These are phyloP conservation scores for Solanum virginianum DNA, from an alignment of 257 asterid genomes.

Conservation along the genomic window DNA sequence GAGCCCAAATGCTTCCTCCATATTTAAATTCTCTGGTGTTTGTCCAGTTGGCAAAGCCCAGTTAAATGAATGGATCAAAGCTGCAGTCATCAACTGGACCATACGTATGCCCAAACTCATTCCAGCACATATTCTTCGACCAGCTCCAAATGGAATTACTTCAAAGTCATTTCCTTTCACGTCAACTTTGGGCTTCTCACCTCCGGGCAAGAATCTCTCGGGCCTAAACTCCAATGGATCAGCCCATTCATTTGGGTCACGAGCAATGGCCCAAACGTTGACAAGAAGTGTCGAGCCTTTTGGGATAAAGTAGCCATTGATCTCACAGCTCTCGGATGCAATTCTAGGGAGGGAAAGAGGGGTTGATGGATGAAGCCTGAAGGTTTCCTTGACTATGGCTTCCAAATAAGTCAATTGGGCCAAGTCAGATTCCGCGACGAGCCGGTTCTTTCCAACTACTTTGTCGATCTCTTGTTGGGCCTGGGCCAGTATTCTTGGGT, in stretches of 20 bases:
- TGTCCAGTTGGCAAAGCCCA: slow-evolving; percentile 43
- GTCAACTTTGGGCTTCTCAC: slow-evolving; percentile 50
- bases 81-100: slow-evolving; percentile 64
- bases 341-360: slow-evolving; percentile 82
- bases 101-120: slow-evolving; percentile 63
- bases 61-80: slow-evolving; percentile 61
- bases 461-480: slow-evolving; percentile 51
- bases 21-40: slow-evolving; percentile 21
- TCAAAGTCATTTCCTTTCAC: slow-evolving; percentile 70
- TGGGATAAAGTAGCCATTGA: slow-evolving; percentile 64
- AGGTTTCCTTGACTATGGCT: slow-evolving; percentile 68
- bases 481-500: slow-evolving; percentile 36
- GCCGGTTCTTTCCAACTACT: slow-evolving; percentile 47
- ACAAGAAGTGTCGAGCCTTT: slow-evolving; percentile 68
- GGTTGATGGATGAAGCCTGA: slow-evolving; percentile 85
- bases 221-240: slow-evolving; percentile 63
- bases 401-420: slow-evolving; percentile 40
- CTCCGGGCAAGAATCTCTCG: slow-evolving; percentile 43
- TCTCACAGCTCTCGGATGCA: slow-evolving; percentile 41
- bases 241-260: slow-evolving; percentile 59
- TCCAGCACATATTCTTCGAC: slow-evolving; percentile 83
- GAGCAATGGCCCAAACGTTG: slow-evolving; percentile 83
- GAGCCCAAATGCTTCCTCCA: slow-evolving; percentile 89
- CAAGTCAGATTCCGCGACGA: slow-evolving; percentile 46
- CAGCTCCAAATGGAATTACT: slow-evolving; percentile 84